Evolutionary conservation across 192 early-diverging fungal species (phyloP).

Genomic region (Backusella tuberculispora): DNA sequence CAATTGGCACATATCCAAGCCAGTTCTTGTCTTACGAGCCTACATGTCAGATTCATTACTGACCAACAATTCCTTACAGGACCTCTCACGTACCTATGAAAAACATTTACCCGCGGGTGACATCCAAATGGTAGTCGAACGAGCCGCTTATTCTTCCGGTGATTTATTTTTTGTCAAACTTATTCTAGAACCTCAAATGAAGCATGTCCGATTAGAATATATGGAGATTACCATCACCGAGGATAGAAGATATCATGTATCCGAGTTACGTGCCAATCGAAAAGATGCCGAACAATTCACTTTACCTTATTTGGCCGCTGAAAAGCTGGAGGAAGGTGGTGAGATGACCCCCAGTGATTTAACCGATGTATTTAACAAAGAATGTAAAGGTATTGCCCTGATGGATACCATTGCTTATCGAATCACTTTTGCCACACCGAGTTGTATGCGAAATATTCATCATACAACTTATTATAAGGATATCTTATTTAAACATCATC

Average conservation of each 20-base stretch:
- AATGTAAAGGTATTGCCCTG: constrained; percentile 18
- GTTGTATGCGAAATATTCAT: constrained; percentile 27
- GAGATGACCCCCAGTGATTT: not conserved
- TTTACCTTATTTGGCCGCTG: constrained; percentile 13
- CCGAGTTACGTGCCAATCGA: constrained; percentile 23
- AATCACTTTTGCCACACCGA: constrained; percentile 29
- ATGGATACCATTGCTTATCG: constrained; percentile 26
- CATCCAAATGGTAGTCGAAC: constrained; percentile 25
- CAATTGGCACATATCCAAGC: constrained; percentile 23
- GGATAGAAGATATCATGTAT: constrained; percentile 15
- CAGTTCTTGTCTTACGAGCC: constrained; percentile 31
- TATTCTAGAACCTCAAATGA: constrained; percentile 28
- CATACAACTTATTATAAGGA: constrained; percentile 32
- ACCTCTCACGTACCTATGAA: constrained; percentile 35
- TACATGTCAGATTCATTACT: constrained; percentile 34
- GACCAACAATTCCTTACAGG: constrained; percentile 28
- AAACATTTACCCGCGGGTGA: constrained; percentile 20
- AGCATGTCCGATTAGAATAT: constrained; percentile 26
- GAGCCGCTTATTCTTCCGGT: constrained; percentile 29
- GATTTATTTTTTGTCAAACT: constrained; percentile 28
- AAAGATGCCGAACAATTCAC: constrained; percentile 15
- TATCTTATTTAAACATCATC: constrained; percentile 27
- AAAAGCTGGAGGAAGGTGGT: constrained; percentile 4
- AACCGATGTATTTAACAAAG: not conserved
- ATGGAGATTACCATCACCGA: constrained; percentile 29